phyloP scores from a whole-genome alignment of 495 filamentous ascomycete species.

The Opeltia flavorubescens region DNA sequence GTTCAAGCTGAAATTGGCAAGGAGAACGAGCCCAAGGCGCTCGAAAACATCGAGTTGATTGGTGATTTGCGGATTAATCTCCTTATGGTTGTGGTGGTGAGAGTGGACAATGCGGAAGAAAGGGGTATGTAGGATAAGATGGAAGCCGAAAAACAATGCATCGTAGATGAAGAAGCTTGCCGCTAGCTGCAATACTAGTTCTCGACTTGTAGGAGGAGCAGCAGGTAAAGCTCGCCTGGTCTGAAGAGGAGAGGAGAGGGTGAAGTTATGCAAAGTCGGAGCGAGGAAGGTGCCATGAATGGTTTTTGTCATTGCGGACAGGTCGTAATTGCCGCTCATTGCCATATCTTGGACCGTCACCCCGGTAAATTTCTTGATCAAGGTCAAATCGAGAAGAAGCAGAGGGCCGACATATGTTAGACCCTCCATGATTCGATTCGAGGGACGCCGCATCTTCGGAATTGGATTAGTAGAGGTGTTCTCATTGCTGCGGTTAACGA shows the following conservation, averaged over 20 bases:
- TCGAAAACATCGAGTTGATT: constrained; percentile 20
- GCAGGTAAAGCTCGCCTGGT: constrained; percentile 16
- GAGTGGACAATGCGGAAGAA: constrained; percentile 12
- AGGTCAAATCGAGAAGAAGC: constrained; percentile 17
- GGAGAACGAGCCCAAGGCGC: constrained; percentile 16
- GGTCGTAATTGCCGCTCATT: constrained; percentile 17
- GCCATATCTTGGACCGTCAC: constrained; percentile 16
- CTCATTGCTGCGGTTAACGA: constrained; percentile 6
- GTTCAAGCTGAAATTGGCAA: constrained; percentile 24
- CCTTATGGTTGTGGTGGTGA: constrained; percentile 18
- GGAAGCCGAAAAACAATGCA: constrained; percentile 22
- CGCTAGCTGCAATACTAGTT: constrained; percentile 18
- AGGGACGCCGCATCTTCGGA: constrained; percentile 18
- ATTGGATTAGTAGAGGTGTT: constrained; percentile 1
- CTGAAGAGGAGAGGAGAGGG: constrained; percentile 20
- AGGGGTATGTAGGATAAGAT: constrained; percentile 20
- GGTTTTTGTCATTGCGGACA: not conserved
- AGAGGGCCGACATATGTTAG: constrained; percentile 16
- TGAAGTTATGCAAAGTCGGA: constrained; percentile 20
- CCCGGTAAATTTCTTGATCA: constrained; percentile 24
- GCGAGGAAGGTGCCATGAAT: constrained; percentile 16
- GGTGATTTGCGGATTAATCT: constrained; percentile 23
- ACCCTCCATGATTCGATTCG: constrained; percentile 11
- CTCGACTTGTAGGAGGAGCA: constrained; percentile 13
- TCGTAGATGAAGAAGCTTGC: constrained; percentile 20